A percentile compares a stretch with the other conserved stretches of the same genome.
phyloP scores from a whole-genome alignment of 768 basidiomycete genomes.

The Lactarius sanguifluus region DNA sequence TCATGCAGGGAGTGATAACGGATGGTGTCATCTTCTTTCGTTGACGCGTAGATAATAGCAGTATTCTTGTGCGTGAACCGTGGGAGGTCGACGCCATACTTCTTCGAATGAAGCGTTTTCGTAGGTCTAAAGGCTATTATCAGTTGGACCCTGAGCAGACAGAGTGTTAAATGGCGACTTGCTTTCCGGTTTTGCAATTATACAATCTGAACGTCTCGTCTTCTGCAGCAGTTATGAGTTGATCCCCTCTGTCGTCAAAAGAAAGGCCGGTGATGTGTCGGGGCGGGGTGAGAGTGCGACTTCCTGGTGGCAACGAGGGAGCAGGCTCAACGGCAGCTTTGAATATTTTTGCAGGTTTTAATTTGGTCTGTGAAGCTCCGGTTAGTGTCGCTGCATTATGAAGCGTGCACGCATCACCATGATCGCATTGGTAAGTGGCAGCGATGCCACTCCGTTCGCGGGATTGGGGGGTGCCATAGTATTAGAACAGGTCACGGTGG shows the following conservation, averaged over 20 bases:
- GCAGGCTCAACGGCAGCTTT: conserved; percentile 69
- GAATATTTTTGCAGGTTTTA: conserved; percentile 90
- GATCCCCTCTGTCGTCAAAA: conserved; percentile 91
- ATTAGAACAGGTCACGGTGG: not conserved
- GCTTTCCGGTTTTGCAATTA: conserved; percentile 90
- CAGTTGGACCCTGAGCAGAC: conserved; percentile 34
- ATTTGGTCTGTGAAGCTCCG: conserved; percentile 49
- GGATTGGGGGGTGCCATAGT: conserved; percentile 24
- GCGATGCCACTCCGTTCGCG: conserved; percentile 12
- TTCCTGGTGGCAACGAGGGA: conserved; percentile 48
- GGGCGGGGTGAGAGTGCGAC: conserved; percentile 35
- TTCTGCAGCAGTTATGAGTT: conserved; percentile 81
- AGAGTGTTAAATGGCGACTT: conserved; percentile 47
- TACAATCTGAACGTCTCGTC: conserved; percentile 92
- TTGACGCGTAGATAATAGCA: conserved; percentile 85
- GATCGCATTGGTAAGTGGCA: conserved; percentile 33
- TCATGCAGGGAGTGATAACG: conserved; percentile 94
- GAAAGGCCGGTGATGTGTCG: conserved; percentile 82
- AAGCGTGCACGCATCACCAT: conserved; percentile 35
- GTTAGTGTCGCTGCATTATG: not conserved
- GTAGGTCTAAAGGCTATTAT: conserved; percentile 50
- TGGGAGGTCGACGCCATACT: conserved; percentile 94
- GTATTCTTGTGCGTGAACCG: conserved; percentile 92
- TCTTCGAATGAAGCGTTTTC: conserved; percentile 86
- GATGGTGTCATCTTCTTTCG: conserved; percentile 92